These are phyloP conservation scores for Talaromyces piceae DNA, from an alignment of 2,329 filamentous ascomycete genomes.

Conservation along the genomic window DNA sequence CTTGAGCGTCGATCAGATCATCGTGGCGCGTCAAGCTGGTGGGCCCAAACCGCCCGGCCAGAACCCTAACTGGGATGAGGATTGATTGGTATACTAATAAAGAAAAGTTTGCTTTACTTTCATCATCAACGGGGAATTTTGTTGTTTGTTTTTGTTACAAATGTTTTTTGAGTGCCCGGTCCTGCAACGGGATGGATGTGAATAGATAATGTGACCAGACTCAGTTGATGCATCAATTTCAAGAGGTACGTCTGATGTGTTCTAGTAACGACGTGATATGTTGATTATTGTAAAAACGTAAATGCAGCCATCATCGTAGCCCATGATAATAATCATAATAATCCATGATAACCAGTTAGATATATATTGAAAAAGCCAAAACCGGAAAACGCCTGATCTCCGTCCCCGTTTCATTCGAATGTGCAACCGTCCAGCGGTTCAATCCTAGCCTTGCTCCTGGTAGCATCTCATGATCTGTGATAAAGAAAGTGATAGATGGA, in stretches of 20 bases:
- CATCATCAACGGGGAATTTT: background rate
- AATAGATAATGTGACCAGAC: conserved; percentile 5
- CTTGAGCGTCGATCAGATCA: conserved; percentile 96
- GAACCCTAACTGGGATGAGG: conserved; percentile 72
- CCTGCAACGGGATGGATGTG: conserved; percentile 3
- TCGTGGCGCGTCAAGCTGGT: conserved; percentile 93
- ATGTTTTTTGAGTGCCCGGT: conserved; percentile 4
- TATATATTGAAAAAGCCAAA: background rate
- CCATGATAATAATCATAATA: background rate
- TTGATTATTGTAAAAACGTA: no score
- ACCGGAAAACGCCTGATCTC: no score
- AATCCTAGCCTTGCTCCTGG: no score
- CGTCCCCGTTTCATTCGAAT: no score
- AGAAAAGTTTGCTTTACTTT: conserved; percentile 3
- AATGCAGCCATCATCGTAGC: background rate
- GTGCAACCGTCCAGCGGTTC: background rate
- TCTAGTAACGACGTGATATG: no score
- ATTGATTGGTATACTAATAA: conserved; percentile 31
- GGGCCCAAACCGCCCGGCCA: conserved; percentile 94
- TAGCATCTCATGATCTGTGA: background rate
- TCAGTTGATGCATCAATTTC: background rate
- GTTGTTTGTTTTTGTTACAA: conserved; percentile 7
- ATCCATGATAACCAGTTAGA: no score
- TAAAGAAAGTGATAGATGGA: no score
- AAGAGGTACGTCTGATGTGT: no score